Evolutionary conservation across 2,329 filamentous ascomycete species (phyloP).

Genomic region (Verticillium zaregamsianum): DNA sequence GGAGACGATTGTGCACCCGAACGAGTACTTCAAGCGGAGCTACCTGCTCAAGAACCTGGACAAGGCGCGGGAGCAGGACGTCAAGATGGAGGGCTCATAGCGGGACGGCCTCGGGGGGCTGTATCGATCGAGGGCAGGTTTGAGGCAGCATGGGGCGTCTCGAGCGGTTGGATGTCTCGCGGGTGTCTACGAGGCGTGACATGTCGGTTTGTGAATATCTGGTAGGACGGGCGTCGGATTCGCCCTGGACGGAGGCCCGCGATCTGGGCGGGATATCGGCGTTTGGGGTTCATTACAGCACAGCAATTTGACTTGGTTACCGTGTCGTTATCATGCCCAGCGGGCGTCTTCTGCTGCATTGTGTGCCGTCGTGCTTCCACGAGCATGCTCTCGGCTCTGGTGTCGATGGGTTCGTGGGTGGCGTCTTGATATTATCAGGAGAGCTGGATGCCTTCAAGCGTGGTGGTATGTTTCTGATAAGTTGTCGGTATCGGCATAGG

Average conservation of each 20-base stretch:
- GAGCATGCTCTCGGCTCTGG: too few species aligned
- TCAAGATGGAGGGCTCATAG: constrained; percentile 50
- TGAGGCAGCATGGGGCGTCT: too few species aligned
- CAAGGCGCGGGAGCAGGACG: constrained; percentile 42
- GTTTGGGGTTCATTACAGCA: not conserved
- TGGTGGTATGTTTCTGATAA: too few species aligned
- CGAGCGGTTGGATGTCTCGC: too few species aligned
- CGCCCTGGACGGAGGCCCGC: not conserved
- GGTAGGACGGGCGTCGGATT: not conserved
- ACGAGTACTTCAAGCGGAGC: constrained; percentile 96
- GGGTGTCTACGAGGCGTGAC: too few species aligned
- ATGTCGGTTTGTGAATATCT: not conserved
- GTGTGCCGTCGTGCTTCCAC: too few species aligned
- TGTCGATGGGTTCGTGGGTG: too few species aligned
- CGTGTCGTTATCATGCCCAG: too few species aligned
- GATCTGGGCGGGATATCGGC: not conserved
- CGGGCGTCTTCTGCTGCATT: not conserved
- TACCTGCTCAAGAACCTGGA: constrained; percentile 80
- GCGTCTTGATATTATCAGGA: too few species aligned
- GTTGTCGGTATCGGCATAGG: too few species aligned
- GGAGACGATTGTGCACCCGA: constrained; percentile 95
- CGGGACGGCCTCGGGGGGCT: not conserved
- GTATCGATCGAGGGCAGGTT: too few species aligned
- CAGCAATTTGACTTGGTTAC: not conserved
- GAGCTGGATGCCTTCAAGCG: too few species aligned